Evolutionary conservation across 768 basidiomycete species (phyloP).

Genomic region (Rhizopogon vinicolor): DNA sequence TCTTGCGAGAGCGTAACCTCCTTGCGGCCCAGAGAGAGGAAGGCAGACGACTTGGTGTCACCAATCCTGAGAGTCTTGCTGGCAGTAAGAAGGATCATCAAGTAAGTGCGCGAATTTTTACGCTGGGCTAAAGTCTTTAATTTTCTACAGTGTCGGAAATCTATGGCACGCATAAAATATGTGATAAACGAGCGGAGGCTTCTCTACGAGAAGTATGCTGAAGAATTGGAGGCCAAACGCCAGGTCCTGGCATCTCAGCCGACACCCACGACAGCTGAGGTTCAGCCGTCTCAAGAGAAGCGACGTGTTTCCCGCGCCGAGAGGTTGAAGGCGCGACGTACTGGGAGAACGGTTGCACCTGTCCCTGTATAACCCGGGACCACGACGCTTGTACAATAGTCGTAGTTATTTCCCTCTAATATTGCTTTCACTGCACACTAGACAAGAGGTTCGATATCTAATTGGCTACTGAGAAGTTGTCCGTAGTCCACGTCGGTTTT

Average conservation of each 20-base stretch:
- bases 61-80: constrained; percentile 21
- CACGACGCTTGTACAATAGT: neutral
- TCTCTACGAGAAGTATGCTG: constrained; percentile 53
- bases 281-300: constrained; percentile 3
- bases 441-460: neutral
- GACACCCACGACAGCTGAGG: neutral
- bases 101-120: constrained; percentile 27
- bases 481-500: constrained; percentile 17
- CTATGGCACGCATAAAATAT: constrained; percentile 95
- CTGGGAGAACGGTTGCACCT: neutral
- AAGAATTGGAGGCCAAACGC: constrained; percentile 7
- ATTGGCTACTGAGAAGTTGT: neutral
- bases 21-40: constrained; percentile 86
- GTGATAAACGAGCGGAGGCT: constrained; percentile 87
- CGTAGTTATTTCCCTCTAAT: neutral
- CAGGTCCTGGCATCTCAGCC: constrained; percentile 3
- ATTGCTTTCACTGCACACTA: no score
- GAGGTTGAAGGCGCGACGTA: constrained; percentile 1
- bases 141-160: constrained; percentile 70
- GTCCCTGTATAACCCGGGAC: neutral
- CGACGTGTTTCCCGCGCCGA: constrained; percentile 2
- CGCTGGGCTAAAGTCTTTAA: constrained; percentile 3
- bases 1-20: constrained; percentile 84
- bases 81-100: constrained; percentile 34
- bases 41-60: constrained; percentile 54